A percentile compares a stretch with the other conserved stretches of the same genome.
phyloP scores from a whole-genome alignment of 768 basidiomycete genomes.

The Tricholoma hemisulphureum region DNA sequence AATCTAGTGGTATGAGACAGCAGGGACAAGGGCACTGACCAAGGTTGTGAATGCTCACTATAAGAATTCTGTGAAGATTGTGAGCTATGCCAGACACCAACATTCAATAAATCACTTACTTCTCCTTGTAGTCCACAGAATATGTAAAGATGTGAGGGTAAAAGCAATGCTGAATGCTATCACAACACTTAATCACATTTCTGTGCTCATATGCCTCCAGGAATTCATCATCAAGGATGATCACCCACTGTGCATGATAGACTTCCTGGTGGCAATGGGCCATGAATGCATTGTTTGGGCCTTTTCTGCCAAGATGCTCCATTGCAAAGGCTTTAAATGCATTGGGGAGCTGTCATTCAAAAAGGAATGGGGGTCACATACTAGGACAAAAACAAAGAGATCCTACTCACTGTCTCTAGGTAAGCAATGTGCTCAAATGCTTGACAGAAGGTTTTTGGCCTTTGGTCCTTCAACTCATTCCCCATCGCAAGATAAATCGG shows the following conservation, averaged over 20 bases:
- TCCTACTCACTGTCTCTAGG: constrained; percentile 20
- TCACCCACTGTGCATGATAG: constrained; percentile 27
- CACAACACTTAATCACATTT: constrained; percentile 16
- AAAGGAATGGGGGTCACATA: neutral
- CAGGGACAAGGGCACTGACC: too few species aligned
- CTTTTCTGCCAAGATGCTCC: neutral
- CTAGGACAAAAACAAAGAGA: neutral
- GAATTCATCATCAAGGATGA: too few species aligned
- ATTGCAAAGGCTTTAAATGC: too few species aligned
- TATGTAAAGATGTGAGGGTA: too few species aligned
- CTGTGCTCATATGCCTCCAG: constrained; percentile 21
- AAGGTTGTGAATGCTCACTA: constrained; percentile 32
- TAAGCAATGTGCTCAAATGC: constrained; percentile 29
- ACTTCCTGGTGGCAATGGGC: constrained; percentile 24
- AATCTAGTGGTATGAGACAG: constrained; percentile 25
- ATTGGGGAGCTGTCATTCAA: constrained; percentile 1
- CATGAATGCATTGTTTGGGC: neutral
- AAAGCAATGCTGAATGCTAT: constrained; percentile 9
- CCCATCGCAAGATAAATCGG: constrained; percentile 35
- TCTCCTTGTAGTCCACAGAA: too few species aligned
- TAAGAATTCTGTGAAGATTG: neutral
- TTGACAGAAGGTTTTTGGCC: constrained; percentile 16
- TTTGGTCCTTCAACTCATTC: constrained; percentile 33
- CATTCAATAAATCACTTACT: neutral
- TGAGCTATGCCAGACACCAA: too few species aligned